These are phyloP conservation scores for Nakazawaea ernobii DNA, from an alignment of 805 yeast species.

Conservation along the genomic window DNA sequence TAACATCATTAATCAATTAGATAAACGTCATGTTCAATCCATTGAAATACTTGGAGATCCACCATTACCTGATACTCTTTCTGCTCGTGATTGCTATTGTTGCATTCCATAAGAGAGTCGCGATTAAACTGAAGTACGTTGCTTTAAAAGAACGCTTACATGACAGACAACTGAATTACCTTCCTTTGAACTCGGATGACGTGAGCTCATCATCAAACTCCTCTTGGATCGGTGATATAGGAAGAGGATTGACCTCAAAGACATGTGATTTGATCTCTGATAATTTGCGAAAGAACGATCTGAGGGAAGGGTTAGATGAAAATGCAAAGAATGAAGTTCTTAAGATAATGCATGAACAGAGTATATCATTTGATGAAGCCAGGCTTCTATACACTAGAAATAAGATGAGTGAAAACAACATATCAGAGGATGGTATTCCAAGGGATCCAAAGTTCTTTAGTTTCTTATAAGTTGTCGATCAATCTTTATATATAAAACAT, in stretches of 20 bases:
- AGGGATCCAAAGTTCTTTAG: constrained; percentile 11
- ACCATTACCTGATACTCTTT: not conserved
- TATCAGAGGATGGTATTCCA: constrained; percentile 22
- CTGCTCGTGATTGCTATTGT: not conserved
- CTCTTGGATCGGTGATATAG: constrained; percentile 39
- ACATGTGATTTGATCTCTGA: constrained; percentile 47
- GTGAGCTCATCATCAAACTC: constrained; percentile 1
- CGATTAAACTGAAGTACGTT: not conserved
- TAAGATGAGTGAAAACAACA: constrained; percentile 42
- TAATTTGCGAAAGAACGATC: constrained; percentile 41
- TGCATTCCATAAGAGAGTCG: constrained; percentile 3
- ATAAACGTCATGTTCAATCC: constrained; percentile 1
- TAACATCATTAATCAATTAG: not conserved
- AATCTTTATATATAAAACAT: not conserved
- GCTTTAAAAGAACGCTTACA: not conserved
- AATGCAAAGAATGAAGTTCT: constrained; percentile 45
- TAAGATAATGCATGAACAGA: constrained; percentile 45
- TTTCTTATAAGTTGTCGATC: constrained; percentile 5
- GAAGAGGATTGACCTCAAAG: constrained; percentile 53
- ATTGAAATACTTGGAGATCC: not conserved
- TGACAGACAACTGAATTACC: constrained; percentile 3
- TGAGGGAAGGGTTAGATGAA: constrained; percentile 57
- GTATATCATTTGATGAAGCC: constrained; percentile 64
- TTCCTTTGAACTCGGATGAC: constrained; percentile 11
- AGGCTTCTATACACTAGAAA: constrained; percentile 44